A percentile compares a stretch with the other conserved stretches of the same genome.
Conservation (phyloP, 129 eudicot genomes). For the Glebionis coronaria region DNA sequence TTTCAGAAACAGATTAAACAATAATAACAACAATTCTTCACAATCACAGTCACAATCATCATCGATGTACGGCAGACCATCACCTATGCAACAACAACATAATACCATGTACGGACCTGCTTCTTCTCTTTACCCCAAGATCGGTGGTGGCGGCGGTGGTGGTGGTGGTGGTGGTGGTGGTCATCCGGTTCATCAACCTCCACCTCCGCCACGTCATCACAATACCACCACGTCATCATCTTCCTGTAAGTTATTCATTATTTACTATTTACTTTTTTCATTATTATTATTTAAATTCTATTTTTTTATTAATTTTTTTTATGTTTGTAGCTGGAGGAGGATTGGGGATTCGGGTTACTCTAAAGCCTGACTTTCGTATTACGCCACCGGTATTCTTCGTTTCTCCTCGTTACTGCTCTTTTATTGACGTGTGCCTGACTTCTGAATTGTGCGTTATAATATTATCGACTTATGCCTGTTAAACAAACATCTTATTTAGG, state of each 20-base stretch:
- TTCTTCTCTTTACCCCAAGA: conserved; percentile 49
- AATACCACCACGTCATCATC: too few relatives aligned
- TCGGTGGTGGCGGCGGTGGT: conserved; percentile 39
- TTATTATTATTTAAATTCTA: neutral
- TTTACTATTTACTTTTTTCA: neutral
- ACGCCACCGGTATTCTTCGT: conserved; percentile 74
- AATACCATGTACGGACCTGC: conserved; percentile 55
- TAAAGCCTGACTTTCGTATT: conserved; percentile 81
- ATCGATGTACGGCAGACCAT: conserved; percentile 36
- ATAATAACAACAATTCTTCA: neutral
- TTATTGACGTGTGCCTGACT: too few relatives aligned
- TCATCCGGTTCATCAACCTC: conserved; percentile 34
- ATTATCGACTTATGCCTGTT: too few relatives aligned
- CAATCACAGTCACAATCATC: conserved; percentile 14
- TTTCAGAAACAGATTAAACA: conserved; percentile 53
- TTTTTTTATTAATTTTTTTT: neutral
- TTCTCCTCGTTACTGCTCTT: too few relatives aligned
- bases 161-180: conserved; percentile 35
- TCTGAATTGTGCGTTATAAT: too few relatives aligned
- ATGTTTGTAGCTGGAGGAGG: conserved; percentile 37
- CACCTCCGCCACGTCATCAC: conserved; percentile 39
- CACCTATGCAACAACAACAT: conserved; percentile 14
- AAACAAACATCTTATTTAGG: too few relatives aligned
- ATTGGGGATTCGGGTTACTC: conserved; percentile 76
- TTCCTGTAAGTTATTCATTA: conserved; percentile 33